Evolutionary conservation across 2,329 filamentous ascomycete species (phyloP), one percentile per base, ranked within the genome.

Genomic region (Ustulina deusta): DNA sequence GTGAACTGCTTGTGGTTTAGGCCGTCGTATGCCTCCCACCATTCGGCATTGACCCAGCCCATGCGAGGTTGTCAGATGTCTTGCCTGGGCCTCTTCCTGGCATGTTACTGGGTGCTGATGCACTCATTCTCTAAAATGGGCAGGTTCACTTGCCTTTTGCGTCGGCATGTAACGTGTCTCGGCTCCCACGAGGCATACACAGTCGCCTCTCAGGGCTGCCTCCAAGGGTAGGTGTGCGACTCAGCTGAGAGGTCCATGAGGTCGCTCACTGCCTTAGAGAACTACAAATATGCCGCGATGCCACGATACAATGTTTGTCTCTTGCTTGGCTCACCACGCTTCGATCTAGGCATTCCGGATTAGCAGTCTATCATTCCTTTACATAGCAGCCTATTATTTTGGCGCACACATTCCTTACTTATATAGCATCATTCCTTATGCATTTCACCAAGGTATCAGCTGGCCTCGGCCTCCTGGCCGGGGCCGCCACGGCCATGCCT

Each of bases 241-340:
- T 57, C 13, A 20, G 56, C 13, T 44, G 11, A 22, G 42, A 6
- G 29, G n/a, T 3, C 27, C 48, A 27, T 25, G 46, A 38, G 22
- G 15, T 51, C 32, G 34, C 17, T 17, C 32, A 32, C 17, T 17
- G n/a, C 29, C 29, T 11, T n/a, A 6, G 51, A 29, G 22, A 42
- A 56, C 64, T 69, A 69, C 67, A 69, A 69, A 69, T 69, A 69
- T n/a, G 57, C 34, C 34, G 38, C 17, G 61, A 57, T 51, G 61
- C 56, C 56, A 25, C 61, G 36, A 38, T 57, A 25, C 13, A 57
- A 48, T 38, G 15, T 59, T 34, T 61, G 22, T 44, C 29, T 46
- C n/a, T 29, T 58, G 6, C 36, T 44, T 56, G 51, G 61, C 48
- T 61, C 65, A 63, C 57, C 57, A 61, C 60, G 56, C 67, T 51